Percentiles rank a stretch among this genome's conserved stretches.
phyloP scores from a whole-genome alignment of 176 grass and related monocot species.

The Chrysopogon serrulatus region DNA sequence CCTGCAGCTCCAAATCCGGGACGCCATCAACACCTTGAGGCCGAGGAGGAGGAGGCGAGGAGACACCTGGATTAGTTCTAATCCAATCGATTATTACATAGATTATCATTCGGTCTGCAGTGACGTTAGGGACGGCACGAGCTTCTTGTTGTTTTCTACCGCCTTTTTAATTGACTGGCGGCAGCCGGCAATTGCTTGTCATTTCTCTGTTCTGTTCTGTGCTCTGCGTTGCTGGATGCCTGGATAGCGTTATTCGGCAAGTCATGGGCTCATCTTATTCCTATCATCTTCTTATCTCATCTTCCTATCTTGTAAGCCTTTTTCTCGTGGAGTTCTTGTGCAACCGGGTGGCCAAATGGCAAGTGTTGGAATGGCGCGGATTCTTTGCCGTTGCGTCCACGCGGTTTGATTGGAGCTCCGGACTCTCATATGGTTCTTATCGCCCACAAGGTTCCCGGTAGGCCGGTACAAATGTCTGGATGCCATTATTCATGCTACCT shows the following conservation, averaged over 20 bases:
- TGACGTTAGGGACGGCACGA: slow-evolving; percentile 31
- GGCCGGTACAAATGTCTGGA: background rate
- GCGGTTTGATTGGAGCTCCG: background rate
- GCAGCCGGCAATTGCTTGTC: slow-evolving; percentile 29
- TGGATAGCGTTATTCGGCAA: slow-evolving; percentile 4
- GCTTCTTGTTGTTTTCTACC: background rate
- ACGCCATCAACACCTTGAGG: background rate
- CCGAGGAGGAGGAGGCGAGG: too few species aligned
- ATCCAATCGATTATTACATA: background rate
- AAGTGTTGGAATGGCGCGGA: background rate
- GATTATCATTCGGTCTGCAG: slow-evolving; percentile 3
- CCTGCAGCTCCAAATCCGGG: background rate
- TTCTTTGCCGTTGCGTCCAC: background rate
- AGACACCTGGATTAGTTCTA: background rate
- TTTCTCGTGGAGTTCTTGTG: background rate
- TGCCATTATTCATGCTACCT: background rate
- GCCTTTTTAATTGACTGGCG: background rate
- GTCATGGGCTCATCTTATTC: background rate
- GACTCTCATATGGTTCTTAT: background rate
- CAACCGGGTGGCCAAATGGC: slow-evolving; percentile 13
- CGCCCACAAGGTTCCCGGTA: background rate
- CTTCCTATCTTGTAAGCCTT: background rate
- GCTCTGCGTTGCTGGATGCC: background rate
- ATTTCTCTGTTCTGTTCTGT: background rate
- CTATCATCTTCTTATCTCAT: too few species aligned